Conservation (phyloP, 2,329 filamentous ascomycete species). For the Colletotrichum somersetense region DNA sequence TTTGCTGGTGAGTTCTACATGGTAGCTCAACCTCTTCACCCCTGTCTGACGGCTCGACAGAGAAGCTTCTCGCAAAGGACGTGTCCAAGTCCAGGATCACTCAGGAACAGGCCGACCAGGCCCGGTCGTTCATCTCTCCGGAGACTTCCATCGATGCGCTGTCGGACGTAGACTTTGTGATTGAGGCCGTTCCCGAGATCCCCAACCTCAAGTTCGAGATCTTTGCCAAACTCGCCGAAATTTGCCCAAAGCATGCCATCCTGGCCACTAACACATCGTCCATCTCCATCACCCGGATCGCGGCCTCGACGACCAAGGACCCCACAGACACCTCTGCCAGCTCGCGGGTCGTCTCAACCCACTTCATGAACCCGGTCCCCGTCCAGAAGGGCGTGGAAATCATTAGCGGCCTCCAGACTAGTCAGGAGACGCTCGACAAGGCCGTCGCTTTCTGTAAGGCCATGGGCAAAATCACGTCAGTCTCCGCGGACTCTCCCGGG, state of each 20-base stretch:
- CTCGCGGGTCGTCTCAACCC: slow-evolving; percentile 91
- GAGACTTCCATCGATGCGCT: slow-evolving; percentile 83
- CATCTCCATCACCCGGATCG: slow-evolving; percentile 96
- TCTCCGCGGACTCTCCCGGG: slow-evolving; percentile 89
- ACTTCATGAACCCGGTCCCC: slow-evolving; percentile 99
- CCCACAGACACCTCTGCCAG: slow-evolving; percentile 84
- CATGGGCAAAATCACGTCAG: slow-evolving; percentile 93
- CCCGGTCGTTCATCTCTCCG: slow-evolving; percentile 76
- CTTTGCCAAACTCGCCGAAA: slow-evolving; percentile 83
- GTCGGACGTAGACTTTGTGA: slow-evolving; percentile 91
- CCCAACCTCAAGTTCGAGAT: slow-evolving; percentile 88
- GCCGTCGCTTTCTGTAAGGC: slow-evolving; percentile 87
- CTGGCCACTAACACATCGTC: slow-evolving; percentile 99
- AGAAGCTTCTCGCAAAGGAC: slow-evolving; percentile 94
- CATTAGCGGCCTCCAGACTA: slow-evolving; percentile 94
- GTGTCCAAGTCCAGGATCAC: slow-evolving; percentile 89
- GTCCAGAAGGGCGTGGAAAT: slow-evolving; percentile 98
- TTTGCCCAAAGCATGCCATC: slow-evolving; percentile 87
- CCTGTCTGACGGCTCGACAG: slow-evolving; percentile 56
- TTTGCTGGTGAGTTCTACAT: slow-evolving; percentile 77
- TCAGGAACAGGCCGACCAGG: slow-evolving; percentile 81
- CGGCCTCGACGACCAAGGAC: slow-evolving; percentile 83
- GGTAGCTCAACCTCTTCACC: background rate
- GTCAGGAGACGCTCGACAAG: slow-evolving; percentile 81
- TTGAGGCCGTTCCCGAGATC: slow-evolving; percentile 97